A percentile compares a stretch with the other conserved stretches of the same genome.
phyloP scores from a whole-genome alignment of 805 yeast species.

The Blastobotrys chiropterorum region DNA sequence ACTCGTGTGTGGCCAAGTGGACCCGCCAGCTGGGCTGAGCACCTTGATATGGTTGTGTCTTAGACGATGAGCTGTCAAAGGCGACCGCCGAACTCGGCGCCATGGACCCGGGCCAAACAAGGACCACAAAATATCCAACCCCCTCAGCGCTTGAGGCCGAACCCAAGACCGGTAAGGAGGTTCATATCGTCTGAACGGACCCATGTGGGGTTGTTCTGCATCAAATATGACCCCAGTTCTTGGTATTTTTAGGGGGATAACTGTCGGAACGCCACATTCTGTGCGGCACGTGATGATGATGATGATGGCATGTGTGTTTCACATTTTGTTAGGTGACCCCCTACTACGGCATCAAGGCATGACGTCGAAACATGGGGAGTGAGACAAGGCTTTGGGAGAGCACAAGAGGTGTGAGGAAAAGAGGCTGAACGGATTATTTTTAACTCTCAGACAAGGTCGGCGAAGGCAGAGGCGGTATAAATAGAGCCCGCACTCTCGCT shows the following conservation, averaged over 20 bases:
- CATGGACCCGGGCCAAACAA: neutral
- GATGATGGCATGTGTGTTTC: neutral
- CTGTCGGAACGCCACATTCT: neutral
- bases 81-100: neutral
- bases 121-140: neutral
- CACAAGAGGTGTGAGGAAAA: too few species aligned
- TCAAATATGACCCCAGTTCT: too few species aligned
- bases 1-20: too few species aligned
- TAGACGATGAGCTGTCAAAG: neutral
- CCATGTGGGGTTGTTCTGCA: too few species aligned
- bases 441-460: neutral
- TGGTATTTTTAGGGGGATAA: too few species aligned
- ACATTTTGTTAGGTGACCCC: neutral
- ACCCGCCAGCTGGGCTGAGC: neutral
- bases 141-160: too few species aligned
- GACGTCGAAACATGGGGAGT: neutral
- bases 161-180: too few species aligned
- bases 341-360: neutral
- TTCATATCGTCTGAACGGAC: too few species aligned
- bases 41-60: neutral
- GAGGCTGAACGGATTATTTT: neutral
- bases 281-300: neutral
- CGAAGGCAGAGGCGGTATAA: neutral
- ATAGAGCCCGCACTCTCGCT: too few species aligned
- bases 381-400: neutral